Base-by-base conservation (phyloP, 2,329 filamentous ascomycete genomes). In the Byssochlamys sp. region DNA sequence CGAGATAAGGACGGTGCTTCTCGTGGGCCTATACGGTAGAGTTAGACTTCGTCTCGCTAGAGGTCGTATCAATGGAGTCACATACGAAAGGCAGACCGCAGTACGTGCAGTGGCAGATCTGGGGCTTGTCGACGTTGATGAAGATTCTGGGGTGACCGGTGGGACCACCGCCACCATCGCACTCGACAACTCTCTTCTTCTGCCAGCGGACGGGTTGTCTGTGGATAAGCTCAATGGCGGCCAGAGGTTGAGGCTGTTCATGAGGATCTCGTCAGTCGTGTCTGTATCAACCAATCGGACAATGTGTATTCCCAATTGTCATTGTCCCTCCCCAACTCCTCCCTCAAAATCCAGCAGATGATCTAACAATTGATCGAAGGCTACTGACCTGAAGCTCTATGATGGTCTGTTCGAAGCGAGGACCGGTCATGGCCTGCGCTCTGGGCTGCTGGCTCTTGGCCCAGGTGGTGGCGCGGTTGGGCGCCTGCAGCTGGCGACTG, bases 61-160 rank as follows among this genome's bases (percentile, higher is more conserved):
- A 9, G 39, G 2, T 24, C 5, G 19, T n/a, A 45, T 45, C 27
- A n/a, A 31, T 39, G 24, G 33, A 39, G 56, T 76, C 24, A 78
- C 91, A 72, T 82, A 97, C 94, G 73, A 86, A 99, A 66, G 94
- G 94, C 64, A 94, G 73, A 55, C 94, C 94, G 73, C 94, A 99
- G 80, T 99, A 99, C 69, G 83, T 87, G 81, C 94, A 99, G 72
- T 80, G 80, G 75, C 84, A 84, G 68, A 99, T 96, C 80, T 97
- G 86, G 50, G 94, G 89, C 81, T 96, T 97, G 77, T 99, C 94
- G 64, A 89, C 87, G 78, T 99, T 99, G 83, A 99, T 99, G 74
- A 91, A 99, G 77, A 99, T 88, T 69, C 84, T 84, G 54, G 94
- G 94, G 75, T 99, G 94, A 50, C 94, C 94, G 57, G 89, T 79